Percentiles rank a stretch among this genome's conserved stretches.
Conservation (phyloP, 805 yeast genomes). For the Wickerhamiella kazuoi region DNA sequence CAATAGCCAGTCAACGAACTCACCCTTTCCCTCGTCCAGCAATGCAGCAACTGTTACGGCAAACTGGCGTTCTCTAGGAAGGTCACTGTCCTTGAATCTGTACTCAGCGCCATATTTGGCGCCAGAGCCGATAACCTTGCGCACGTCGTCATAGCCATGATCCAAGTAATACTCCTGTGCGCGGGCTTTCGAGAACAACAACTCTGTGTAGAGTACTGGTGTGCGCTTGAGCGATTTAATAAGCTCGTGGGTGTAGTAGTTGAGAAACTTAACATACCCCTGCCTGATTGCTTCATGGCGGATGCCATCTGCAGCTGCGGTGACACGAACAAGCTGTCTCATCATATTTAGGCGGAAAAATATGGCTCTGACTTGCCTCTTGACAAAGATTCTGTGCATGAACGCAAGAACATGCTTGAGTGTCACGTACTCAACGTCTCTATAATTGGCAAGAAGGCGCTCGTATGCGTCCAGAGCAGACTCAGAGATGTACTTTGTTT, state of each 20-base stretch:
- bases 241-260: slow-evolving; percentile 45
- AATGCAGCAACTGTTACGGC: slow-evolving; percentile 35
- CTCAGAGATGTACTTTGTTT: slow-evolving; percentile 34
- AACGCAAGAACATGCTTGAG: slow-evolving; percentile 49
- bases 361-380: slow-evolving; percentile 38
- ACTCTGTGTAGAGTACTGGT: slow-evolving; percentile 41
- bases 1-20: slow-evolving; percentile 29
- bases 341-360: slow-evolving; percentile 62
- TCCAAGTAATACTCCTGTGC: slow-evolving; percentile 35
- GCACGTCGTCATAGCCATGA: slow-evolving; percentile 34
- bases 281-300: slow-evolving; percentile 28
- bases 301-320: slow-evolving; percentile 31
- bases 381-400: slow-evolving; percentile 52
- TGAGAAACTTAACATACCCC: slow-evolving; percentile 48
- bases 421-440: slow-evolving; percentile 42
- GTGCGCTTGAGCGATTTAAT: slow-evolving; percentile 30
- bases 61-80: slow-evolving; percentile 28
- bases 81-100: slow-evolving; percentile 17
- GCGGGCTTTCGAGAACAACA: slow-evolving; percentile 44
- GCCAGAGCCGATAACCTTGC: slow-evolving; percentile 6
- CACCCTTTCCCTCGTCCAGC: slow-evolving; percentile 27
- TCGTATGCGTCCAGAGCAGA: slow-evolving; percentile 49
- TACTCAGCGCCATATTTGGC: slow-evolving; percentile 9
- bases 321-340: slow-evolving; percentile 34
- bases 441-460: slow-evolving; percentile 38